Conservation (phyloP, 2,329 filamentous ascomycete genomes). For the Colletotrichum sublineola region DNA sequence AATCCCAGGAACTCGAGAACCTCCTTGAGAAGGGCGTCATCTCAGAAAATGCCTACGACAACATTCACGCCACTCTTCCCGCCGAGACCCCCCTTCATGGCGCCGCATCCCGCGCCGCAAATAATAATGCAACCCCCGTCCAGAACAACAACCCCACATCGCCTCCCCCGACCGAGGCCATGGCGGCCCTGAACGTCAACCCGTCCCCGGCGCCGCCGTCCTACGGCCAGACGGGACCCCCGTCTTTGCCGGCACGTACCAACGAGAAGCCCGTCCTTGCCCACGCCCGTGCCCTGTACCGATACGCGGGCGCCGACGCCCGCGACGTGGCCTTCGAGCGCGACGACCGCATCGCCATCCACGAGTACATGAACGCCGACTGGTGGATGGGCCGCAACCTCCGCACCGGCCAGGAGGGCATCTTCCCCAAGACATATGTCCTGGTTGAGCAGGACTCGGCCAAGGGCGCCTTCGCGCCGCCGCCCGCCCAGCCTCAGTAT, state of each 20-base stretch:
- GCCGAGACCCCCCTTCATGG: conserved; percentile 73
- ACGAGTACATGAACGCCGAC: conserved; percentile 95
- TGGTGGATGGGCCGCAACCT: conserved; percentile 95
- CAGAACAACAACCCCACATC: conserved; percentile 46
- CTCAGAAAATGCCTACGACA: conserved; percentile 79
- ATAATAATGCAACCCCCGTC: conserved; percentile 51
- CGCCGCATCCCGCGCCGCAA: conserved; percentile 57
- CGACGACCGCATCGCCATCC: conserved; percentile 83
- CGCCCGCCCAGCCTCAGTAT: conserved; percentile 47
- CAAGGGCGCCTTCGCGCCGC: conserved; percentile 44
- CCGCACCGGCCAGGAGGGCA: conserved; percentile 86
- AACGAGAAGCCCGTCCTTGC: conserved; percentile 71
- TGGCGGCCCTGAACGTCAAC: conserved; percentile 58
- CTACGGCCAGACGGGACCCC: conserved; percentile 63
- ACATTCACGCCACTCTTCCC: conserved; percentile 81
- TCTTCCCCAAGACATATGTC: conserved; percentile 95
- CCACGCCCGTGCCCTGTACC: conserved; percentile 85
- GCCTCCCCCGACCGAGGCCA: conserved; percentile 53
- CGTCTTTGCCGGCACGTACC: conserved; percentile 56
- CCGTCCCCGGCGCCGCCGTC: conserved; percentile 61
- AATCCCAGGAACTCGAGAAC: conserved; percentile 85
- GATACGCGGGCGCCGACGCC: conserved; percentile 82
- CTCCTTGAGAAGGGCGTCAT: conserved; percentile 88
- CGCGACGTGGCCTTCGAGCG: conserved; percentile 86
- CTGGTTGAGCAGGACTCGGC: conserved; percentile 74